Base-by-base conservation (phyloP, 176 grass and related monocot genomes). In the Melocanna baccifera region DNA sequence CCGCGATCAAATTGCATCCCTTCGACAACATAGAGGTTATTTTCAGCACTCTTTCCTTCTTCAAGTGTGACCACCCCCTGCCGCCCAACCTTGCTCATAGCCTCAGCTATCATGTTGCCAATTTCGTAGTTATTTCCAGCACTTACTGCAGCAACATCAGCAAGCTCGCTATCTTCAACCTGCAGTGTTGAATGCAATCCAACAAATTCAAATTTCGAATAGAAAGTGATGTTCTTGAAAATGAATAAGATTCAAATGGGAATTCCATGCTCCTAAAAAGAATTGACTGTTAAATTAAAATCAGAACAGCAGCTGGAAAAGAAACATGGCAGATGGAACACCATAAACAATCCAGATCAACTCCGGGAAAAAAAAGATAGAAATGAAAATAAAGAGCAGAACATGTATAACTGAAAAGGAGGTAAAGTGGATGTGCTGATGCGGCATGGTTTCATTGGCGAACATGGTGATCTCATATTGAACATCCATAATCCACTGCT, bases 1-100 rank as follows among this genome's bases (percentile, higher is more conserved):
- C 92, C 92, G 0, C 89, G 88, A 29, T 91, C 89, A 68, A 91
- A 94, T 64, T 91, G 88, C 92, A 94, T 94, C 62, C 92, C 92
- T 85, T 94, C 92, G 0, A 87, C 89, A 46, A 92, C 81, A 81
- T 94, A 84, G 32, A 94, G 86, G 47, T 48, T 91, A 64, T 87
- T 91, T 79, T 91, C 92, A 80, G 87, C 83, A 85, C 81, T 92
- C 53, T 89, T 92, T 7, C 87, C 84, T 71, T 91, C 89, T 87
- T 94, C 92, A 67, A 93, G 85, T 47, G 91, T 90, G 53, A 93
- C 86, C 58, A 93, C 91, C 12, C 91, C 91, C 36, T 93, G 80
- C 16, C 86, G 79, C 6, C 91, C 91, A 65, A 93, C 91, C 59
- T 91, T 93, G 78, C 64, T 76, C 88, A 93, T 91, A 62, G 91